A percentile compares a stretch with the other conserved stretches of the same genome.
phyloP scores from a whole-genome alignment of 495 filamentous ascomycete genomes.

The Parathielavia appendiculata region DNA sequence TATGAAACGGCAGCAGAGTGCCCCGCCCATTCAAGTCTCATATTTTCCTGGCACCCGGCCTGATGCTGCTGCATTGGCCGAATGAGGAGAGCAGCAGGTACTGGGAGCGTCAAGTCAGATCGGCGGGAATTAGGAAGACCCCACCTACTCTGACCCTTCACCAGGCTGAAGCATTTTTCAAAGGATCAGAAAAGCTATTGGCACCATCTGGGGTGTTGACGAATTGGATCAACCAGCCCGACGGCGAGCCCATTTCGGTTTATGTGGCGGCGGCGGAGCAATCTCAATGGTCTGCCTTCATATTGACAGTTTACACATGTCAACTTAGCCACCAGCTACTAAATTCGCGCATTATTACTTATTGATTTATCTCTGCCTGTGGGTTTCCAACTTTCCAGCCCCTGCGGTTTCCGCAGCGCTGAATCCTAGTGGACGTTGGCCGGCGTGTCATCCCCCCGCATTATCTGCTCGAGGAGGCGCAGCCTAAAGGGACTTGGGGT shows the following conservation, averaged over 20 bases:
- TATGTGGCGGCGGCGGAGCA: constrained; percentile 6
- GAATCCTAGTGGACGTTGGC: not conserved
- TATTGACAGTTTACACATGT: too few species aligned
- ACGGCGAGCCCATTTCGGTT: not conserved
- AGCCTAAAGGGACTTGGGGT: not conserved
- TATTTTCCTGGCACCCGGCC: not conserved
- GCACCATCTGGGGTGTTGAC: too few species aligned
- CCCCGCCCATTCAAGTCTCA: not conserved
- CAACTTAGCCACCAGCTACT: not conserved
- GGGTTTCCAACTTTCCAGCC: too few species aligned
- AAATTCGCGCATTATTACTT: not conserved
- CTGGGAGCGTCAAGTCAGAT: not conserved
- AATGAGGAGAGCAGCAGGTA: too few species aligned
- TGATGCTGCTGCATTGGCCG: not conserved
- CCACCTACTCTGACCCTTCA: too few species aligned
- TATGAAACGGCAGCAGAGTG: not conserved
- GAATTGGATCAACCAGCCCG: not conserved
- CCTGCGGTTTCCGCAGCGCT: not conserved
- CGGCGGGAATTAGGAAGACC: not conserved
- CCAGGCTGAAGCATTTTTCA: too few species aligned
- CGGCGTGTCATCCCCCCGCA: constrained; percentile 1
- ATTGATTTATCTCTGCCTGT: not conserved
- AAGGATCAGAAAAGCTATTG: too few species aligned
- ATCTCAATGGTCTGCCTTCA: not conserved
- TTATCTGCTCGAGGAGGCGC: not conserved